Evolutionary conservation across 495 filamentous ascomycete genomes (phyloP), one percentile per base, ranked within the genome.

Genomic region (Penicillium macrosclerotiorum): DNA sequence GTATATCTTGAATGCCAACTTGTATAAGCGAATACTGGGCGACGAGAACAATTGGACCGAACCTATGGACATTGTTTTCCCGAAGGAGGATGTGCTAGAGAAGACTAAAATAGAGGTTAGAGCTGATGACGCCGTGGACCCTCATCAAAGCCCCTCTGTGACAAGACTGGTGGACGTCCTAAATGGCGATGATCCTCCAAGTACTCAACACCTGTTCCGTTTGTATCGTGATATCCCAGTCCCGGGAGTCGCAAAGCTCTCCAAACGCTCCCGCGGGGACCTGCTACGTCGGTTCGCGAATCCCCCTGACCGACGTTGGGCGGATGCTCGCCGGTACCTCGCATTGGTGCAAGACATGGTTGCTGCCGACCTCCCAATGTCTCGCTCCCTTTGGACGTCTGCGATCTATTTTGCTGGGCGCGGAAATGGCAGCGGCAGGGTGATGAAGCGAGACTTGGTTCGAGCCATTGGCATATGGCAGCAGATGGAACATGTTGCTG

Each of bases 321-420:
- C 57, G 13, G 70, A 73, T 57, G 59, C 68, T 76, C 58, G 93
- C 41, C 85, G 88, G 24, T 97, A 90, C 60, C 80, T 96, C 32
- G 80, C 83, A 3, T 70, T 96, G 24, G 68, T 96, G 12, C 85
- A 90, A 40, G 92, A 98, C 60, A 83, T 91, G 73, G 81, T 88
- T 60, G 63, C 72, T 20, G 71, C 78, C 23, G 73, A 76, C 8
- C 76, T 94, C 13, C 75, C 82, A 3, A 57, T 96, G 39, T 83
- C 73, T 2, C 63, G 60, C 5, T 57, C 71, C 1, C 78, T 96
- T 60, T 98, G 90, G 90, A 93, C 84, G 34, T 82, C 75, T 25
- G 90, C 90, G 18, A 84, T 96, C 18, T 77, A 85, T 13, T 88
- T 93, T 51, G 83, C 84, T 18, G 81, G 82, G 23, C 82, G 83